Evolutionary conservation across 805 yeast species (phyloP).

Genomic region (Isabelozyma rhagii): DNA sequence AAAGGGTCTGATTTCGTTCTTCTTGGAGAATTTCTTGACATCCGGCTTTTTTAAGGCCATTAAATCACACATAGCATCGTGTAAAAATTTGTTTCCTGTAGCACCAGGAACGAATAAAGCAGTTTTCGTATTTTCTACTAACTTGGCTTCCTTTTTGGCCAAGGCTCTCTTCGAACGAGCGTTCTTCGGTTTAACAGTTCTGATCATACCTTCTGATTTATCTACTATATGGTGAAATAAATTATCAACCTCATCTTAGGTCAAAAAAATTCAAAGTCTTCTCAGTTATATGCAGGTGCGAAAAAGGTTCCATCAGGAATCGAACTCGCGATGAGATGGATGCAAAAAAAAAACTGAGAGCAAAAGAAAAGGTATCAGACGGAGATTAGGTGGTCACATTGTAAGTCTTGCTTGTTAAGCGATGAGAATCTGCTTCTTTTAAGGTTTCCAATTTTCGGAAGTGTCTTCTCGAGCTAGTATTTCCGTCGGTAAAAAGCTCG

Average conservation of each 20-base stretch:
- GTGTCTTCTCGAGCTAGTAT: too few relatives aligned
- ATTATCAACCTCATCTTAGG: not conserved
- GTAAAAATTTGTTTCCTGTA: constrained; percentile 72
- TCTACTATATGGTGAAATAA: not conserved
- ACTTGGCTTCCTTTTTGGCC: constrained; percentile 82
- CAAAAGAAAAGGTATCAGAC: not conserved
- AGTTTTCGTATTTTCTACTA: constrained; percentile 83
- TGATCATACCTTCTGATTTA: not conserved
- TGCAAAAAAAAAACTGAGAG: not conserved
- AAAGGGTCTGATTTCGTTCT: constrained; percentile 88
- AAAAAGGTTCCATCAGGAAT: not conserved
- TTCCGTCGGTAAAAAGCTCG: too few relatives aligned
- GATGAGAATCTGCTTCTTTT: too few relatives aligned
- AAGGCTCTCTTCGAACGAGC: constrained; percentile 95
- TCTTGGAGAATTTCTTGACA: constrained; percentile 80
- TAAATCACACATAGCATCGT: constrained; percentile 86
- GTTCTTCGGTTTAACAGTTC: constrained; percentile 70
- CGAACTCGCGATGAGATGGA: not conserved
- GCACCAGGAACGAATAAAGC: constrained; percentile 92
- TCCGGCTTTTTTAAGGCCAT: constrained; percentile 89
- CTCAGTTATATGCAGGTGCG: not conserved
- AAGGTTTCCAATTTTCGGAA: too few relatives aligned
- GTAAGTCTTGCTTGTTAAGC: too few relatives aligned
- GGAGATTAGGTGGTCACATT: not conserved
- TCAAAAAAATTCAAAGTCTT: not conserved